phyloP scores from a whole-genome alignment of 78 protist species.

The Anaeramoeba flamelloides region DNA sequence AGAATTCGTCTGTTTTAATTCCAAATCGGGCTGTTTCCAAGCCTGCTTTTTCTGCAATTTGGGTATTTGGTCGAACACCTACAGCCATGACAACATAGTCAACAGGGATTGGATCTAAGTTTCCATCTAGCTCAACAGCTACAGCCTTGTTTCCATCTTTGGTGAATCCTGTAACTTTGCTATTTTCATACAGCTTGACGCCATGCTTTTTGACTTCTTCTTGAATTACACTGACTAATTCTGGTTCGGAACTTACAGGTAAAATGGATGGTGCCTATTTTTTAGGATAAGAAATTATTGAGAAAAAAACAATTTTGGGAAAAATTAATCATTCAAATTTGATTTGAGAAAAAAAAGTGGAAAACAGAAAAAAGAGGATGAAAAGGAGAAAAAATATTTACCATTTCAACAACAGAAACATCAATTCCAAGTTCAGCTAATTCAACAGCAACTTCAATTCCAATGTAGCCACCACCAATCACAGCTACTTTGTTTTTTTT shows the following conservation, averaged over 20 bases:
- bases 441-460: not conserved
- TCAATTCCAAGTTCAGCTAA: not conserved
- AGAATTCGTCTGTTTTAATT: not conserved
- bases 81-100: not conserved
- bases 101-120: not conserved
- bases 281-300: not conserved
- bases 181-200: not conserved
- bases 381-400: not conserved
- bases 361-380: not conserved
- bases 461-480: not conserved
- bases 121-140: not conserved
- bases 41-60: not conserved
- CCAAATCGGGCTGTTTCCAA: not conserved
- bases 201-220: not conserved
- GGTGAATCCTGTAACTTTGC: not conserved
- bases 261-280: not conserved
- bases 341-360: not conserved
- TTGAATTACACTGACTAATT: not conserved
- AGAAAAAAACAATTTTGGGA: not conserved
- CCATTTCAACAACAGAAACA: not conserved
- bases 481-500: not conserved
- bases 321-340: not conserved
- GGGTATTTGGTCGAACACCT: not conserved
- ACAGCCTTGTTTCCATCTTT: not conserved
- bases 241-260: not conserved